Conservation (phyloP, 208 protist genomes). For the Crithidia mellificae region DNA sequence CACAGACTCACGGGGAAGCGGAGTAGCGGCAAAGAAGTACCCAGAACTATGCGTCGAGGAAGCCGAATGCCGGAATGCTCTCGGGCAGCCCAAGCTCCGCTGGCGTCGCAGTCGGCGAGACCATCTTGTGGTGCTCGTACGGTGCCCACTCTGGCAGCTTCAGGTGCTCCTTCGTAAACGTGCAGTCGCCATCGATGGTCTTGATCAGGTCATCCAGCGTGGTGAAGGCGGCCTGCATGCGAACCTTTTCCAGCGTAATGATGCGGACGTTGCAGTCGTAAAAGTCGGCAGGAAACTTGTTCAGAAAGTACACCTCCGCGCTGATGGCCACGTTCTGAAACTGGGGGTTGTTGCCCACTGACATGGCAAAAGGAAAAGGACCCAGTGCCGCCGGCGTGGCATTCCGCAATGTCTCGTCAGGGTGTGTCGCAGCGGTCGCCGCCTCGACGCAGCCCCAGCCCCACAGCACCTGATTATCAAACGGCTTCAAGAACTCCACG, state of each 20-base stretch:
- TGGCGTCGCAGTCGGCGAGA: constrained; percentile 28
- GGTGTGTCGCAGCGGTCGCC: not conserved
- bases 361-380: constrained; percentile 84
- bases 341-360: constrained; percentile 89
- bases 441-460: constrained; percentile 79
- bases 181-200: constrained; percentile 73
- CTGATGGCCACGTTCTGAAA: constrained; percentile 76
- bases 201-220: constrained; percentile 79
- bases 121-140: constrained; percentile 44
- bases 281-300: constrained; percentile 86
- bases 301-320: constrained; percentile 89
- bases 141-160: constrained; percentile 25
- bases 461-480: constrained; percentile 76
- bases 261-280: constrained; percentile 83
- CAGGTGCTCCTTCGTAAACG: constrained; percentile 37
- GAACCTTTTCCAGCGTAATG: constrained; percentile 58
- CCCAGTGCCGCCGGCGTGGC: constrained; percentile 17
- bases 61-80: constrained; percentile 23
- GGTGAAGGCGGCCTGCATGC: constrained; percentile 64
- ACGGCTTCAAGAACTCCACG: constrained; percentile 45
- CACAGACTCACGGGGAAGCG: not conserved
- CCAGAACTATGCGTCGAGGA: constrained; percentile 10
- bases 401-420: not conserved
- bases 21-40: not conserved
- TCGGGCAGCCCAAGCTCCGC: constrained; percentile 6